Base-by-base conservation (phyloP, 139 green algal genomes). In the Chlamydomonas sp. region DNA sequence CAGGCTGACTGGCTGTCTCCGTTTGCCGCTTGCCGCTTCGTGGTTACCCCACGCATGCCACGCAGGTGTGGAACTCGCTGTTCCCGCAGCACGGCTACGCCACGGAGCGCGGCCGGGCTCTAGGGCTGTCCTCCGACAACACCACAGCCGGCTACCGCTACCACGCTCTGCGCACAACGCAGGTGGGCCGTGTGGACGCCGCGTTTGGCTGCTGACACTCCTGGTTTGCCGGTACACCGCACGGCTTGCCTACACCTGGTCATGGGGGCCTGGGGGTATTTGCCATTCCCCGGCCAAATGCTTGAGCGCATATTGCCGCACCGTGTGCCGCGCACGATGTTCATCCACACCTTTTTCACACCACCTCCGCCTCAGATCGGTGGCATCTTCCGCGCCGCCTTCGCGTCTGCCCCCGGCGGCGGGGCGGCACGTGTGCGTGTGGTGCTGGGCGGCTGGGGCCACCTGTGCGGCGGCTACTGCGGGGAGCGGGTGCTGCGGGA, bases 391-490 rank as follows among this genome's bases (percentile, higher is more conserved):
- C 57, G 60, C 0, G 75, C 58, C 49, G 85, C 82, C 3, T 92
- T 92, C 68, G 85, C 72, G 20, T 59, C 73, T 59, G 79, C 66
- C 9, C 66, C 69, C 9, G 85, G 85, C 5, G 72, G 76, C 59
- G 71, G 85, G 7, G 4, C 76, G 7, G 14, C 62, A 18, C 89
- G 82, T 15, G 17, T 85, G 2, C 71, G 80, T 14, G 62, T 92
- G 14, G 78, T 92, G 59, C 59, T 80, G 18, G 85, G 71, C n/a
- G 85, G 85, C 76, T 92, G 89, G 85, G 77, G 79, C 89, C 86
- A 78, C 62, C 75, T 92, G 17, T 92, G 89, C 88, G 75, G 75
- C 76, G 67, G 61, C n/a, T 85, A 85, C 68, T 92, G 89, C 75
- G 89, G 89, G 4, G 59, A 58, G 67, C 18, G 15, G 59, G 59